phyloP scores from a whole-genome alignment of 805 yeast species.

The Lipomyces anomalus region DNA sequence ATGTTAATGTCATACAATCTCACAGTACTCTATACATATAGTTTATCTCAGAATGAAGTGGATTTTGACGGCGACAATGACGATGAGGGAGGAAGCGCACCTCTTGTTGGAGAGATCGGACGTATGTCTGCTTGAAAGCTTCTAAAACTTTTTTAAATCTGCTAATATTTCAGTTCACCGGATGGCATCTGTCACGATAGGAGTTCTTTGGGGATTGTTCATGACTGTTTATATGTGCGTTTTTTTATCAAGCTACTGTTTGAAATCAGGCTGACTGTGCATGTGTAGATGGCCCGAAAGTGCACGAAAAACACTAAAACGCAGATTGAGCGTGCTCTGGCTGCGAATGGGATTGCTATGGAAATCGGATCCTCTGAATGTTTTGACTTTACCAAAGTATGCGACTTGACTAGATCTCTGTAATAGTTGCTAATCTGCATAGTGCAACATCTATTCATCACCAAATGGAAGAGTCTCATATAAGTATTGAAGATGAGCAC shows the following conservation, averaged over 20 bases:
- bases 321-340: constrained; percentile 67
- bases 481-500: constrained; percentile 14
- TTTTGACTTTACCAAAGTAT: no score
- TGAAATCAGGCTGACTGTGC: constrained; percentile 55
- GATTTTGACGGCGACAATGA: constrained; percentile 46
- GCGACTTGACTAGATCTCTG: no score
- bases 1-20: constrained; percentile 70
- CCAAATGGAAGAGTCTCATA: constrained; percentile 6
- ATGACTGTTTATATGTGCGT: constrained; percentile 44
- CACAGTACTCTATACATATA: constrained; percentile 70
- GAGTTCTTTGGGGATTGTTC: constrained; percentile 70
- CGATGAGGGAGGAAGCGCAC: constrained; percentile 64
- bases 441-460: no score
- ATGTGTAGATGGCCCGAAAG: constrained; percentile 53
- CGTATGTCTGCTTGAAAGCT: no score
- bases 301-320: constrained; percentile 63
- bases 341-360: constrained; percentile 72
- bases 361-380: constrained; percentile 71
- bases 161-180: constrained; percentile 45
- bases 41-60: constrained; percentile 50
- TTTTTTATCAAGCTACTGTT: constrained; percentile 69
- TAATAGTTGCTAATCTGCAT: no score
- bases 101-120: constrained; percentile 68
- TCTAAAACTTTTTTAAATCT: no score
- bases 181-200: constrained; percentile 63